Conservation (phyloP, 768 basidiomycete genomes). For the Asterophora parasitica region DNA sequence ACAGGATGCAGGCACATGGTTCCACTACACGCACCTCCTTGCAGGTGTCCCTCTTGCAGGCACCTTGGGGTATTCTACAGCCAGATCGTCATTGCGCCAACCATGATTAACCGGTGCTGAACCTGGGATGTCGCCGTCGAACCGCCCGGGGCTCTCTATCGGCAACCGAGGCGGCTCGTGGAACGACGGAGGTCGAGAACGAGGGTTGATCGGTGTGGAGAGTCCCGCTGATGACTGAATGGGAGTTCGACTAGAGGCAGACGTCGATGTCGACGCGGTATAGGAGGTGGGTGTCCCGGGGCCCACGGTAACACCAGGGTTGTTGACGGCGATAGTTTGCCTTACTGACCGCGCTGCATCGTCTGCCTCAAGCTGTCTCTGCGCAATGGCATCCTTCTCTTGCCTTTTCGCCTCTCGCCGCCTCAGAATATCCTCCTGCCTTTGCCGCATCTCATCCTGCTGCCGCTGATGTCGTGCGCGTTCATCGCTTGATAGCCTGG, state of each 20-base stretch:
- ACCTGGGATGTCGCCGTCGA: slow-evolving; percentile 45
- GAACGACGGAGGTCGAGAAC: slow-evolving; percentile 33
- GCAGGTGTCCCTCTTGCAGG: slow-evolving; percentile 23
- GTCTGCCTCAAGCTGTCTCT: slow-evolving; percentile 58
- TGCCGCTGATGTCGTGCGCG: slow-evolving; percentile 26
- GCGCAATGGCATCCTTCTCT: slow-evolving; percentile 54
- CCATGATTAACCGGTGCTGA: slow-evolving; percentile 34
- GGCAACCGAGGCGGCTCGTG: slow-evolving; percentile 44
- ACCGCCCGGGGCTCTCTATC: slow-evolving; percentile 58
- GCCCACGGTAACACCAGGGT: slow-evolving; percentile 11
- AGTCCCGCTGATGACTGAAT: slow-evolving; percentile 17
- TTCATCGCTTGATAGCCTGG: slow-evolving; percentile 7
- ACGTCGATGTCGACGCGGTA: slow-evolving; percentile 14
- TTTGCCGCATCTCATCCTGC: slow-evolving; percentile 39
- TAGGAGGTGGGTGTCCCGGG: slow-evolving; percentile 11
- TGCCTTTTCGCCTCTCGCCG: slow-evolving; percentile 35
- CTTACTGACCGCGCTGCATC: slow-evolving; percentile 42
- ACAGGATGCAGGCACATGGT: slow-evolving; percentile 2
- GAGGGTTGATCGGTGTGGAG: slow-evolving; percentile 24
- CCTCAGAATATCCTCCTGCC: slow-evolving; percentile 44
- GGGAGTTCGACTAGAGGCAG: slow-evolving; percentile 9
- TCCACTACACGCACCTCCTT: slow-evolving; percentile 29
- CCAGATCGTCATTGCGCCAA: slow-evolving; percentile 21
- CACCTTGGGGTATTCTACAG: slow-evolving; percentile 19
- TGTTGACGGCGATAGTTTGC: slow-evolving; percentile 26